Conservation (phyloP, 106 monocot genomes). For the Acorus gramineus region DNA sequence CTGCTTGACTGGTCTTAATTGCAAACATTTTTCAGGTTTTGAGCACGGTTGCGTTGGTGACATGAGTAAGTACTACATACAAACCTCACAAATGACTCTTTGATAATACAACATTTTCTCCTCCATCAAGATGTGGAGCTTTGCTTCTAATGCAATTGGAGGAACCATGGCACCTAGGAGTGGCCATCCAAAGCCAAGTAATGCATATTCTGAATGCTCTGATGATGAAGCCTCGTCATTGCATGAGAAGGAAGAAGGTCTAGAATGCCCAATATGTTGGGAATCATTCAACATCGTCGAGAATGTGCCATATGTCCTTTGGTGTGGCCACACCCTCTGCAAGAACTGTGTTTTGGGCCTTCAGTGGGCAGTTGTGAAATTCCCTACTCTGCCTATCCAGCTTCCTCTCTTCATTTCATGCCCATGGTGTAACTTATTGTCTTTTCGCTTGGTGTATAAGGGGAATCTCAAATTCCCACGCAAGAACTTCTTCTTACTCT, state of each 20-base stretch:
- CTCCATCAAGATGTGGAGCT: conserved; percentile 23
- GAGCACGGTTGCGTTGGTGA: no score
- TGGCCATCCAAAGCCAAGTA: conserved; percentile 6
- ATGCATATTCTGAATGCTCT: conserved; percentile 24
- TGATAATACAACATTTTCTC: not conserved
- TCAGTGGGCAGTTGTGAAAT: conserved; percentile 32
- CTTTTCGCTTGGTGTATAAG: conserved; percentile 29
- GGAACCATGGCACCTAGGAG: conserved; percentile 8
- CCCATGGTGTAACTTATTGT: conserved; percentile 34
- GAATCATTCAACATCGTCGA: conserved; percentile 40
- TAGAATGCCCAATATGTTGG: conserved; percentile 42
- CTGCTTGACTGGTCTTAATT: no score
- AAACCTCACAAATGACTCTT: not conserved
- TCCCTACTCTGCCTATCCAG: conserved; percentile 29
- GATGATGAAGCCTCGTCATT: conserved; percentile 51
- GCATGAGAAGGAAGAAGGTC: conserved; percentile 38
- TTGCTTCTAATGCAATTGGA: conserved; percentile 22
- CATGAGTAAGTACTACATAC: not conserved
- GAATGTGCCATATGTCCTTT: conserved; percentile 36
- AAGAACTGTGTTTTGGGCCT: conserved; percentile 42
- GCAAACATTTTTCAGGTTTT: no score
- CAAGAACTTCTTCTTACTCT: conserved; percentile 38
- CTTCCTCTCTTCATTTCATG: conserved; percentile 37
- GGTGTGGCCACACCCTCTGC: conserved; percentile 48
- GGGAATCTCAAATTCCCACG: conserved; percentile 27